Evolutionary conservation across 2,329 filamentous ascomycete genomes (phyloP).

Genomic region (Corynespora cassiicola): DNA sequence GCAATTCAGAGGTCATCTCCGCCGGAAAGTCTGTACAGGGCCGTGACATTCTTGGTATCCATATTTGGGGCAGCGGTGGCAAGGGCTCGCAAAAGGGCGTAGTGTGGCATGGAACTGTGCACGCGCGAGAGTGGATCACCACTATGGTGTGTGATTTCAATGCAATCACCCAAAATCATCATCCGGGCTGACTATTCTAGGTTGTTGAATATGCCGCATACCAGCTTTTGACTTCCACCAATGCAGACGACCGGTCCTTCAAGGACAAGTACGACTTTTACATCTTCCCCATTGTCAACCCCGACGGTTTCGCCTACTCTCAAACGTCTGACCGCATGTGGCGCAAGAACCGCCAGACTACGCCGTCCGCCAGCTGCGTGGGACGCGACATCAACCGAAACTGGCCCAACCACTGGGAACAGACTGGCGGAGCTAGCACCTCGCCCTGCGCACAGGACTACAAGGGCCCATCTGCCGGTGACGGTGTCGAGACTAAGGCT

Average conservation of each 20-base stretch:
- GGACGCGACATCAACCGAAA: conserved; percentile 50
- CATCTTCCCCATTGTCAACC: conserved; percentile 54
- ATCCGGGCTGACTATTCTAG: conserved; percentile 15
- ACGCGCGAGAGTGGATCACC: conserved; percentile 47
- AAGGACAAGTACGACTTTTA: conserved; percentile 72
- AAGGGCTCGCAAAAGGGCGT: conserved; percentile 45
- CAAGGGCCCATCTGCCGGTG: conserved; percentile 41
- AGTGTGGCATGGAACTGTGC: conserved; percentile 47
- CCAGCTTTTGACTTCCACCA: conserved; percentile 40
- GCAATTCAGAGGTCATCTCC: conserved; percentile 41
- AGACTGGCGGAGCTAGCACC: conserved; percentile 39
- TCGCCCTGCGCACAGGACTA: conserved; percentile 45
- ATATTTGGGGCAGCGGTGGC: conserved; percentile 46
- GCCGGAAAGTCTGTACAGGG: conserved; percentile 44
- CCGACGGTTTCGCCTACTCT: conserved; percentile 47
- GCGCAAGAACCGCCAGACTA: conserved; percentile 47
- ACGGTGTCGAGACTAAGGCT: conserved; percentile 44
- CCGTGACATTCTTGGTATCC: conserved; percentile 46
- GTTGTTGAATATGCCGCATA: conserved; percentile 45
- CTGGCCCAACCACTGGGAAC: conserved; percentile 45
- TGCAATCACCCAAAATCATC: no score
- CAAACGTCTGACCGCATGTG: conserved; percentile 47
- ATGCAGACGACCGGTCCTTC: conserved; percentile 43
- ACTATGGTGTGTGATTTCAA: conserved; percentile 28
- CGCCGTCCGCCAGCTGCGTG: conserved; percentile 35